Evolutionary conservation across 2,329 filamentous ascomycete genomes (phyloP), one percentile per base, ranked within the genome.

Genomic region (Alternaria rosae): DNA sequence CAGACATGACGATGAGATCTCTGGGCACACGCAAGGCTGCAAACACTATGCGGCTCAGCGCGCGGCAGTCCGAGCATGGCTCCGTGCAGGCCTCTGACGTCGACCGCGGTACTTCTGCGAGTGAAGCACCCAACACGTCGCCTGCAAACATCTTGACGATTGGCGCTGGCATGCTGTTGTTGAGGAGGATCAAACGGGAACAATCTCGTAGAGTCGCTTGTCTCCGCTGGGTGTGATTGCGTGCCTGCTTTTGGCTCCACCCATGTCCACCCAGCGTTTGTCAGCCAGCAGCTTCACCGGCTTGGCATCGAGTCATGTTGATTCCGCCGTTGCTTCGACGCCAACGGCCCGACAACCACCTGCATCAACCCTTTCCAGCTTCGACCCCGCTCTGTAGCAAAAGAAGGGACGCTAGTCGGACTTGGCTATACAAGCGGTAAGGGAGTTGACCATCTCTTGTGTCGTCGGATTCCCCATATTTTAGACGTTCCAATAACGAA

Each of bases 211-310:
- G 47, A 38, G 47, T 51, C 21, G 48, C 56, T 17, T n/a, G 21
- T 20, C 7, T 41, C 54, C 54, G 42, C 52, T 59, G 47, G 32
- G 43, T 21, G 25, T 43, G 57, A 48, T 50, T 26, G 17, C 28
- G 13, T 48, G 43, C 42, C 10, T 54, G 35, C 51, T 54, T 44
- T 54, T 44, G 38, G n/a, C 52, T 44, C 52, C 38, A 54, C 52
- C 21, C 23, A 13, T 5, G n/a, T 30, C 26, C 42, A 45, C 53
- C 8, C 11, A 15, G 28, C 12, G 26, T 47, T 55, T 55, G 53
- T 47, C 43, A 47, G 42, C 42, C 13, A 20, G n/a, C 42, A 23
- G 3, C 26, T 47, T 47, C 15, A 55, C 26, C 26, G 20, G 23
- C 53, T 55, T 55, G 53, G 53, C 42, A 6, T 45, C 30, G 42